Conservation (phyloP, 164 flowering plant genomes). For the Vitis vinifera region DNA sequence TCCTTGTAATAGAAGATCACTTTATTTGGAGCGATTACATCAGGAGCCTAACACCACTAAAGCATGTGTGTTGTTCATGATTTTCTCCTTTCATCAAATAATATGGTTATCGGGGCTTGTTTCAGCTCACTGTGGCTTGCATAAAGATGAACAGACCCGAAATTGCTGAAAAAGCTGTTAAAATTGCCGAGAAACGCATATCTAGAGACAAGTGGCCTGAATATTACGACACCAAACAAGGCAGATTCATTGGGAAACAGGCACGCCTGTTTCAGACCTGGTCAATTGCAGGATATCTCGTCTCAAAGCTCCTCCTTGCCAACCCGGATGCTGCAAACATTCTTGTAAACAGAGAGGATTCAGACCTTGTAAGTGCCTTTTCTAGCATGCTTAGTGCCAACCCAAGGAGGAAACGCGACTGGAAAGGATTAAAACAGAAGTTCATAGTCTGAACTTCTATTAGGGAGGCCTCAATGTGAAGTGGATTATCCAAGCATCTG, state of each 20-base stretch:
- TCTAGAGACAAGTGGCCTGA: constrained; percentile 87
- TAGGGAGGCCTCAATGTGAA: background rate
- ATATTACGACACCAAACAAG: constrained; percentile 81
- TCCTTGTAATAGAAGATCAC: background rate
- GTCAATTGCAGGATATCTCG: constrained; percentile 90
- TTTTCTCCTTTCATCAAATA: background rate
- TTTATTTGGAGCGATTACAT: background rate
- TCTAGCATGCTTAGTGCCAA: constrained; percentile 56
- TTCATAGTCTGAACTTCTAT: constrained; percentile 44
- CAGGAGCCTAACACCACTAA: background rate
- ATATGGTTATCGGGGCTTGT: constrained; percentile 5
- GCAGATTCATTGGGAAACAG: constrained; percentile 81
- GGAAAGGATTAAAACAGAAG: constrained; percentile 39
- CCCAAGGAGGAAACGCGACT: constrained; percentile 73
- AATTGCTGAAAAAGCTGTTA: constrained; percentile 72
- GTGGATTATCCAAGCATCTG: background rate
- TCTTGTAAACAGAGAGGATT: constrained; percentile 65
- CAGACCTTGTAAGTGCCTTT: constrained; percentile 67
- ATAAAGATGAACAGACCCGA: constrained; percentile 88
- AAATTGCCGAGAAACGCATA: constrained; percentile 69
- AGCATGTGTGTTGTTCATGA: background rate
- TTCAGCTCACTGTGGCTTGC: constrained; percentile 94
- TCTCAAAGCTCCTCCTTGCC: constrained; percentile 69
- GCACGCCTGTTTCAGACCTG: constrained; percentile 80
- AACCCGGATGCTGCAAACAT: constrained; percentile 68